Evolutionary conservation across 2,329 filamentous ascomycete species (phyloP).

Genomic region (Simplicillium sp.): DNA sequence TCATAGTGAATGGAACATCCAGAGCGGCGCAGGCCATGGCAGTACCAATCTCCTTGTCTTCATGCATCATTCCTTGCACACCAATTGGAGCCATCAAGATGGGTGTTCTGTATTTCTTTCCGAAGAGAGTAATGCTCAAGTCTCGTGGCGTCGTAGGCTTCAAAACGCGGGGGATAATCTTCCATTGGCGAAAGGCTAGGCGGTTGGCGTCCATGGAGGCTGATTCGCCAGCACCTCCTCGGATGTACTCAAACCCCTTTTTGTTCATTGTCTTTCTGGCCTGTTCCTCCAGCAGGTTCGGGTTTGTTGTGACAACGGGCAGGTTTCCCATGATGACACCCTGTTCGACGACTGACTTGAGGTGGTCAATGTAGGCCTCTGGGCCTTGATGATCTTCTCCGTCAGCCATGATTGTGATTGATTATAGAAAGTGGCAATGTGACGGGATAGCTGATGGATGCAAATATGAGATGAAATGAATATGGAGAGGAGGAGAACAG

Average conservation of each 20-base stretch:
- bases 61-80: conserved; percentile 58
- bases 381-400: conserved; percentile 9
- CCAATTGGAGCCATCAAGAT: conserved; percentile 60
- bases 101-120: conserved; percentile 39
- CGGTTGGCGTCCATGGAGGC: conserved; percentile 52
- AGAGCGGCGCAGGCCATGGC: conserved; percentile 52
- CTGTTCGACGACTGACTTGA: conserved; percentile 38
- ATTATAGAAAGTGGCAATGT: too few relatives aligned
- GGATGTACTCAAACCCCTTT: conserved; percentile 48
- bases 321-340: conserved; percentile 37
- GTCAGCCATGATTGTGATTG: conserved; percentile 8
- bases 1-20: conserved; percentile 56
- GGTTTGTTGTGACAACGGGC: conserved; percentile 48
- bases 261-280: conserved; percentile 37
- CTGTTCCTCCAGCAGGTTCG: conserved; percentile 45
- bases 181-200: conserved; percentile 43
- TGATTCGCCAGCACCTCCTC: conserved; percentile 52
- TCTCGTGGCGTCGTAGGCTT: conserved; percentile 32
- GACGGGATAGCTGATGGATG: too few relatives aligned
- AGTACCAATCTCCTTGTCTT: conserved; percentile 53
- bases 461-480: too few relatives aligned
- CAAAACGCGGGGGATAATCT: conserved; percentile 44
- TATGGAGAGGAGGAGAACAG: too few relatives aligned
- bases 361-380: conserved; percentile 30
- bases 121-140: conserved; percentile 43